A percentile compares a stretch with the other conserved stretches of the same genome.
Evolutionary conservation across 2,329 filamentous ascomycete genomes (phyloP).

Genomic region (Gliomastix tumulicola): DNA sequence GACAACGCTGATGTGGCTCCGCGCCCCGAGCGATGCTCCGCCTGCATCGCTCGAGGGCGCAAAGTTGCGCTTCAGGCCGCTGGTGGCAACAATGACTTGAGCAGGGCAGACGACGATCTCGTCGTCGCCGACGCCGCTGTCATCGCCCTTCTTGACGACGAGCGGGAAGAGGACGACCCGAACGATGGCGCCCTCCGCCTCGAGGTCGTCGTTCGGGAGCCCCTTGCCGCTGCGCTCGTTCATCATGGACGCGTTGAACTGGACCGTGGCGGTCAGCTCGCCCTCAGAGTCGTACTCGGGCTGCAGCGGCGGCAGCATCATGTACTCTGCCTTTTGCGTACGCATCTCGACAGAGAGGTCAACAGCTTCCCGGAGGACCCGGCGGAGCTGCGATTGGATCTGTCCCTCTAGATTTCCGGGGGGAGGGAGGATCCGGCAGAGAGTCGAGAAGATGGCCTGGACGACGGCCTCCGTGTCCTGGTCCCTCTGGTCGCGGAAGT

Average conservation of each 20-base stretch:
- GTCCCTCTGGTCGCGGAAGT: slow-evolving; percentile 77
- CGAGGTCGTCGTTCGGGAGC: slow-evolving; percentile 67
- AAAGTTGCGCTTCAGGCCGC: slow-evolving; percentile 27
- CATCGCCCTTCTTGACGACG: slow-evolving; percentile 92
- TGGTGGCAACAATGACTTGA: slow-evolving; percentile 73
- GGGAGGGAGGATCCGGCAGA: slow-evolving; percentile 80
- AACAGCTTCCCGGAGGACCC: slow-evolving; percentile 83
- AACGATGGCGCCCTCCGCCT: slow-evolving; percentile 69
- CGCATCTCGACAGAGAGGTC: slow-evolving; percentile 95
- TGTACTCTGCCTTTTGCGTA: slow-evolving; percentile 91
- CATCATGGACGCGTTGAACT: slow-evolving; percentile 92
- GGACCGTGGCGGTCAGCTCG: slow-evolving; percentile 78
- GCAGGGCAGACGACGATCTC: slow-evolving; percentile 94
- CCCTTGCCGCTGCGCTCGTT: slow-evolving; percentile 74
- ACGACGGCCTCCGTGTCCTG: slow-evolving; percentile 95
- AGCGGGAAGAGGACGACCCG: slow-evolving; percentile 92
- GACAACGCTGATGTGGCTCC: slow-evolving; percentile 28
- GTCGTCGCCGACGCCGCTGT: slow-evolving; percentile 79
- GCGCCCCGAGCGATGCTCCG: slow-evolving; percentile 31
- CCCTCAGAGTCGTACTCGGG: slow-evolving; percentile 93
- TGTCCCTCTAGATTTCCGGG: slow-evolving; percentile 73
- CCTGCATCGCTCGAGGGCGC: slow-evolving; percentile 47
- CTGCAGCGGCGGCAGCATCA: slow-evolving; percentile 93
- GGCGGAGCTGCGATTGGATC: slow-evolving; percentile 76
- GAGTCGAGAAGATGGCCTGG: slow-evolving; percentile 71